Evolutionary conservation across 768 basidiomycete species (phyloP), one percentile per base, ranked within the genome.

Genomic region (Leucosporidium creatinivorum): DNA sequence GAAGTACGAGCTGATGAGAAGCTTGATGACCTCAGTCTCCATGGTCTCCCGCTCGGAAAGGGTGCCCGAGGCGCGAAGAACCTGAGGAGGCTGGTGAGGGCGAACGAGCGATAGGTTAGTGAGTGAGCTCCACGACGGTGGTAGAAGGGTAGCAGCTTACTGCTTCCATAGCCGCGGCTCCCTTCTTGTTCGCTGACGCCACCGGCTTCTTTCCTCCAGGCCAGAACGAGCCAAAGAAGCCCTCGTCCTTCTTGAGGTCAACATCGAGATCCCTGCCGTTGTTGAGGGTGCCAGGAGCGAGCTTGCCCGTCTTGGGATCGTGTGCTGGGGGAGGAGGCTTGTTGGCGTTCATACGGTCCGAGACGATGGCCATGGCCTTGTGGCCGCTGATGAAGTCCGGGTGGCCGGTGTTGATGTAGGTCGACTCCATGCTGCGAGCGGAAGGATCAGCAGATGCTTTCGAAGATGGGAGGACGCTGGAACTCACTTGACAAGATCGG

Each of bases 11-110:
- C 89, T 84, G 74, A 98, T 98, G 76, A 99, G 86, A 57, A 97
- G 84, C 79, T 99, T 99, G 86, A 98, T 98, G 71, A 99, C 93
- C 76, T 99, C 96, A 0, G 94, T 98, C 79, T 99, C 96, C 88
- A 98, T 89, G 36, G 88, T 87, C 81, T 99, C 96, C 62, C 96
- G 84, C 72, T 99, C 96, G 77, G 84, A 96, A 73, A 98, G 80
- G 18, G 91, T 89, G 17, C 87, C 85, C 73, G 94, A 91, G 3
- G 96, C 94, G 67, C 89, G 86, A 76, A 99, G 94, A 58, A 88
- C 81, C 0, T 86, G 78, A 19, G 94, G 93, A 21, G 96, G 94
- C 78, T 91, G 67, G 28, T 10, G 8, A 55, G 18, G 25, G 25
- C 21, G 66, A 79, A 52, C 25, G 7, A 58, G 44, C 49, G 63